Base-by-base conservation (phyloP, 73 alveolate species). In the Breviolum minutum region DNA sequence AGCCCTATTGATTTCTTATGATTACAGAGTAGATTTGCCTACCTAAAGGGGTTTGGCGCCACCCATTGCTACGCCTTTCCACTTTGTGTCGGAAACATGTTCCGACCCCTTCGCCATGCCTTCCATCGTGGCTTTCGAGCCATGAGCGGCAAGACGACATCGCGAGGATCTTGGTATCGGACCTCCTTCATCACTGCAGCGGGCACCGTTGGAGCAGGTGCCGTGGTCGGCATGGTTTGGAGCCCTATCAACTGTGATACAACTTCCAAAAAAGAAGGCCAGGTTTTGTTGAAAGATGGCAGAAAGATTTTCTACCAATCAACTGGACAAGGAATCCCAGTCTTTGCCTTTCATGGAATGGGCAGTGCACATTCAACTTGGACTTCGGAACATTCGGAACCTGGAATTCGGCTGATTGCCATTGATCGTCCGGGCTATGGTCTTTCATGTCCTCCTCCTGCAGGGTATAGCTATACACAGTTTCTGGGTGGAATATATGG, bases 391-490 rank as follows among this genome's bases (percentile, higher is more conserved):
- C 10, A 26, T 0, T 63, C 94, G 12, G 94, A 85, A n/a, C 94
- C 94, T 17, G 94, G 94, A 61, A 85, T 85, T 61, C 94, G 62
- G 63, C 79, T 85, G 5, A 85, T 85, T 7, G 94, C 94, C 24
- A 63, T 85, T 14, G 94, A 85, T n/a, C 77, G 94, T 8, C 94
- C 94, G 9, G 94, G 94, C 63, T 85, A 85, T 85, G 94, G 94
- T 85, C 13, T 63, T 7, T 85, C 94, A 11, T 85, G 80, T 3
- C 94, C 94, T 27, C 94, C 94, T 26, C 94, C 94, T 61, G 63
- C 80, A 5, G 94, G 94, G 17, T 80, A 80, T 40, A 80, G 89
- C 89, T 80, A 80, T 68, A 11, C 14, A 27, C 89, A 80, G 29
- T 80, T 40, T 40, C 54, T 40, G 3, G 54, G 54, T 40, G 54